A percentile compares a stretch with the other conserved stretches of the same genome.
Evolutionary conservation across 805 yeast species (phyloP).

Genomic region (Kuraishia ogatae): DNA sequence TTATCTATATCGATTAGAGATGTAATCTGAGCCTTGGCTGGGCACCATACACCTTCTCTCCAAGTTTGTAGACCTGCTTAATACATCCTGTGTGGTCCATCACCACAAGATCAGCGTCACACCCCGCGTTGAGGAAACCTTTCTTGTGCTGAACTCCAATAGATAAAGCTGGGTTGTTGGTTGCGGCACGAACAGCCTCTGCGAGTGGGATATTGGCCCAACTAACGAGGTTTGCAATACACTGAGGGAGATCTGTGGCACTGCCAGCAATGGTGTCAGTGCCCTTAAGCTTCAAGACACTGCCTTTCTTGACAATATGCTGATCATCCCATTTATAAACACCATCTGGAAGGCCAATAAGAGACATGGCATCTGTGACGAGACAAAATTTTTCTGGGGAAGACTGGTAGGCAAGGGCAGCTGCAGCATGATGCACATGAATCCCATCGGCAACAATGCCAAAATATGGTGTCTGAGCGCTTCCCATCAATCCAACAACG

Average conservation of each 20-base stretch:
- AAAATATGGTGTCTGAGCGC: constrained; percentile 33
- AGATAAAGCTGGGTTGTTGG: constrained; percentile 45
- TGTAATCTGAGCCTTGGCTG: neutral
- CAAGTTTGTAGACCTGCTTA: constrained; percentile 42
- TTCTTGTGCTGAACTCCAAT: constrained; percentile 32
- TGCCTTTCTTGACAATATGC: constrained; percentile 38
- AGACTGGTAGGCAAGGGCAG: constrained; percentile 38
- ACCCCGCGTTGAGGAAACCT: constrained; percentile 42
- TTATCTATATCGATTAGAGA: neutral
- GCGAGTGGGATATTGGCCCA: constrained; percentile 43
- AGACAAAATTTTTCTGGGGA: constrained; percentile 44
- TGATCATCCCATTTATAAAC: constrained; percentile 41
- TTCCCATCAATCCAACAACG: constrained; percentile 38
- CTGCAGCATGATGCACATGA: constrained; percentile 49
- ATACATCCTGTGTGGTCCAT: constrained; percentile 34
- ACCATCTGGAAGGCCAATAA: constrained; percentile 52
- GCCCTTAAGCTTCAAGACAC: constrained; percentile 36
- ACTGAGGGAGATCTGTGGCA: constrained; percentile 44
- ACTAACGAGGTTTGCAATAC: constrained; percentile 37
- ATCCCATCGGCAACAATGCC: constrained; percentile 53
- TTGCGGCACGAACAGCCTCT: constrained; percentile 46
- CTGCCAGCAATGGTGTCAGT: constrained; percentile 55
- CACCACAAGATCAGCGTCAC: constrained; percentile 50
- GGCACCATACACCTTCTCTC: constrained; percentile 20
- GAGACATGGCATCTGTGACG: constrained; percentile 52